phyloP scores from a whole-genome alignment of 257 asterid genomes.

The Striga asiatica region DNA sequence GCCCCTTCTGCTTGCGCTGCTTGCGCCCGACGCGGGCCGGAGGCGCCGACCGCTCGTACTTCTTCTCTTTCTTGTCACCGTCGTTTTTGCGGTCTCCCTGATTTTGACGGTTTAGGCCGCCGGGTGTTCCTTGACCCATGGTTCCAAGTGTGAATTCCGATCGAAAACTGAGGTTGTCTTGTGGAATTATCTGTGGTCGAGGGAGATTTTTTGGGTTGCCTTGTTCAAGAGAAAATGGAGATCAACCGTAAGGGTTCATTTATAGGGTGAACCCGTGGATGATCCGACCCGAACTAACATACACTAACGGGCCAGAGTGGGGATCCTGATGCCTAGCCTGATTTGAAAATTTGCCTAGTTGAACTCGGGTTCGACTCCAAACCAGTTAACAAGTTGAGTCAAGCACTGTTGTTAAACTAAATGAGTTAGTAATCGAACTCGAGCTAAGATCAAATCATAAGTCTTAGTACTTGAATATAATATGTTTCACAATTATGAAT shows the following conservation, averaged over 20 bases:
- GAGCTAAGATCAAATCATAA: too few species aligned
- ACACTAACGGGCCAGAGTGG: too few species aligned
- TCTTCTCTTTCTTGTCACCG: slow-evolving; percentile 77
- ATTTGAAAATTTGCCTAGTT: too few species aligned
- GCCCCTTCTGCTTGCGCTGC: slow-evolving; percentile 79
- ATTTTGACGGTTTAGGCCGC: slow-evolving; percentile 68
- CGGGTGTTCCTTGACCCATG: slow-evolving; percentile 94
- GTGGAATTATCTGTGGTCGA: neutral
- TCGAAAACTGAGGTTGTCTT: neutral
- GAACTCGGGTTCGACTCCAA: too few species aligned
- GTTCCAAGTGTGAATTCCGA: neutral
- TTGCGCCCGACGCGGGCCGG: slow-evolving; percentile 90
- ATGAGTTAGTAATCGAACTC: too few species aligned
- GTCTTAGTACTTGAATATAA: too few species aligned
- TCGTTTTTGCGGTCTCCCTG: slow-evolving; percentile 65
- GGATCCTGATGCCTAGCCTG: too few species aligned
- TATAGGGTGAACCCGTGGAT: neutral
- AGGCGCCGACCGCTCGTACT: slow-evolving; percentile 80
- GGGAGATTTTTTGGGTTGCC: slow-evolving; percentile 16
- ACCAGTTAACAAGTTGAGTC: too few species aligned
- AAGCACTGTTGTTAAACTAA: too few species aligned
- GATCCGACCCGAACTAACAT: neutral
- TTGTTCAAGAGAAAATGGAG: slow-evolving; percentile 18
- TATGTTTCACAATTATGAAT: too few species aligned
- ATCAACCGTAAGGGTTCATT: neutral